These are phyloP conservation scores for Closterium sp. DNA, from an alignment of 139 green algal species.

Conservation along the genomic window DNA sequence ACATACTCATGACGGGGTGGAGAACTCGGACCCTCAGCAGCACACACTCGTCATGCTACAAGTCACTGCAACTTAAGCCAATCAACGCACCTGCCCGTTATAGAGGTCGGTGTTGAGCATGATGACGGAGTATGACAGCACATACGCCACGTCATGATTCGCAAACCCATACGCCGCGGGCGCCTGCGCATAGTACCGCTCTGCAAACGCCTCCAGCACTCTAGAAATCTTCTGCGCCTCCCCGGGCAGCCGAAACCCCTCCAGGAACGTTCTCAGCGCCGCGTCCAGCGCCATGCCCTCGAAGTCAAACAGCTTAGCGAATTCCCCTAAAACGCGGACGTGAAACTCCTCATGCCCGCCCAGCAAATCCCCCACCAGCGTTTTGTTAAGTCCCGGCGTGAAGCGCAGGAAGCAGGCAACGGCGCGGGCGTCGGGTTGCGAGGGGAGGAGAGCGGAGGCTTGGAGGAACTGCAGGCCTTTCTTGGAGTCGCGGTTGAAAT, in stretches of 20 bases:
- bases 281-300: constrained; percentile 71
- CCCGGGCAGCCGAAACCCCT: constrained; percentile 74
- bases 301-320: constrained; percentile 76
- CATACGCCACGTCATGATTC: constrained; percentile 71
- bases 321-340: constrained; percentile 67
- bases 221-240: constrained; percentile 84
- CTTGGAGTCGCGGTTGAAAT: constrained; percentile 95
- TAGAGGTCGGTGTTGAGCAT: constrained; percentile 89
- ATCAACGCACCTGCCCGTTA: constrained; percentile 63
- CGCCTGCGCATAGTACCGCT: constrained; percentile 56
- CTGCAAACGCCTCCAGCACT: constrained; percentile 71
- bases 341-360: constrained; percentile 88
- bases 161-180: constrained; percentile 6
- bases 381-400: constrained; percentile 85
- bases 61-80: constrained; percentile 59
- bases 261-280: constrained; percentile 75
- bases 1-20: too few species aligned
- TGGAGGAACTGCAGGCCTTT: constrained; percentile 91
- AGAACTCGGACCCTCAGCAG: constrained; percentile 59
- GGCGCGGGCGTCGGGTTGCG: constrained; percentile 52
- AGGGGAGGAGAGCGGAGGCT: constrained; percentile 72
- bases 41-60: constrained; percentile 31
- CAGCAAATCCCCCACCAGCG: constrained; percentile 85
- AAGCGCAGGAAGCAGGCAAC: constrained; percentile 80
- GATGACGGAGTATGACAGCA: constrained; percentile 80